Conservation (phyloP, 441 rosid genomes). For the Bruguiera hainesii region DNA sequence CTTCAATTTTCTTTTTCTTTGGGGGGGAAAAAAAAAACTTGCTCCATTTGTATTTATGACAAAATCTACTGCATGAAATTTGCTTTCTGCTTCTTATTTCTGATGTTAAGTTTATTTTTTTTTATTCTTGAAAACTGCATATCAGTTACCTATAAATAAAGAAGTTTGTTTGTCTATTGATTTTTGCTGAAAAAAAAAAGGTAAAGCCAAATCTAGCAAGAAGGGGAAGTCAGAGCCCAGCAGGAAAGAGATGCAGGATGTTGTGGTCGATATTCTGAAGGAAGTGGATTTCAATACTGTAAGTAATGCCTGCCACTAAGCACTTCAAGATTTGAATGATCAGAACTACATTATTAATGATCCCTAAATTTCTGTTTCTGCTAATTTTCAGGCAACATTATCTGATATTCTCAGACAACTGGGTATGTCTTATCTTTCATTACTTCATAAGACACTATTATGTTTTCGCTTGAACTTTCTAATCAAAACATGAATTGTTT, state of each 20-base stretch:
- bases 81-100: no score
- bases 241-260: slow-evolving; percentile 83
- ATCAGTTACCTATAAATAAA: no score
- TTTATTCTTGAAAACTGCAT: background rate
- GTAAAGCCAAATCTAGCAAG: slow-evolving; percentile 60
- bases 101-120: no score
- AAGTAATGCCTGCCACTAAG: slow-evolving; percentile 27
- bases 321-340: slow-evolving; percentile 1
- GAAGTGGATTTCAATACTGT: slow-evolving; percentile 97
- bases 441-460: background rate
- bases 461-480: background rate
- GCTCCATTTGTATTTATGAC: background rate
- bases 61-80: background rate
- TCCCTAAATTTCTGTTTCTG: slow-evolving; percentile 15
- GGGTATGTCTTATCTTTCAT: slow-evolving; percentile 41
- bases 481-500: slow-evolving; percentile 14
- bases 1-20: background rate
- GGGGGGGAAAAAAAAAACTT: no score
- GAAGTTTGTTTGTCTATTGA: no score
- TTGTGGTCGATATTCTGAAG: slow-evolving; percentile 72
- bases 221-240: slow-evolving; percentile 68
- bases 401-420: slow-evolving; percentile 84
- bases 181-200: slow-evolving; percentile 15
- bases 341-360: background rate
- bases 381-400: slow-evolving; percentile 68